Evolutionary conservation across 495 filamentous ascomycete species (phyloP).

Genomic region (Podospora fimiseda): DNA sequence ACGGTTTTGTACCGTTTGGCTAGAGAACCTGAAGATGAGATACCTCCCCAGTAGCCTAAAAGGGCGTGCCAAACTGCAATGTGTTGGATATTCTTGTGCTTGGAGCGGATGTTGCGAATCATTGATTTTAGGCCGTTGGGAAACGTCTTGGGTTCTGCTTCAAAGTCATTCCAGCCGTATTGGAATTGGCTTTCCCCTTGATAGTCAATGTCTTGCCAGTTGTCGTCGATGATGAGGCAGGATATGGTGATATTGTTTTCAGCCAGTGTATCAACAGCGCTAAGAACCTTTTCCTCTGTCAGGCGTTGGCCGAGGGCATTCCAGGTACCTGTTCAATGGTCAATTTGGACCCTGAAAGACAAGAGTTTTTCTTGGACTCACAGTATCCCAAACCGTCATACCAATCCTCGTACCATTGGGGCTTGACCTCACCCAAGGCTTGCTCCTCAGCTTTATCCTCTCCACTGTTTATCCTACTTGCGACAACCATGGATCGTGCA

Average conservation of each 20-base stretch:
- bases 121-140: conserved; percentile 69
- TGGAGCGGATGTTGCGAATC: conserved; percentile 58
- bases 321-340: conserved; percentile 63
- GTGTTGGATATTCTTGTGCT: conserved; percentile 68
- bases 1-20: conserved; percentile 73
- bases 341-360: background rate
- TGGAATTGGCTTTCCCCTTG: conserved; percentile 39
- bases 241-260: conserved; percentile 67
- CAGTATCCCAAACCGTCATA: conserved; percentile 73
- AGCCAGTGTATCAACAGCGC: conserved; percentile 65
- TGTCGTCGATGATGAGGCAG: conserved; percentile 89
- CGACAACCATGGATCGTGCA: conserved; percentile 61
- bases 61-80: conserved; percentile 94
- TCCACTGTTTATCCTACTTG: conserved; percentile 13
- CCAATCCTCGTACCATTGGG: conserved; percentile 80
- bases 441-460: conserved; percentile 21
- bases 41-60: conserved; percentile 93
- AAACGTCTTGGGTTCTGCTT: conserved; percentile 75
- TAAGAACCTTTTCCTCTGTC: conserved; percentile 69
- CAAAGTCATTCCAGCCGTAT: conserved; percentile 63
- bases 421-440: conserved; percentile 31
- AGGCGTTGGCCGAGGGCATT: conserved; percentile 81
- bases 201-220: conserved; percentile 79
- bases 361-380: conserved; percentile 25
- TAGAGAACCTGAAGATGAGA: conserved; percentile 64